Evolutionary conservation across 441 rosid species (phyloP).

Genomic region (Pelargonium myrrhifolium): DNA sequence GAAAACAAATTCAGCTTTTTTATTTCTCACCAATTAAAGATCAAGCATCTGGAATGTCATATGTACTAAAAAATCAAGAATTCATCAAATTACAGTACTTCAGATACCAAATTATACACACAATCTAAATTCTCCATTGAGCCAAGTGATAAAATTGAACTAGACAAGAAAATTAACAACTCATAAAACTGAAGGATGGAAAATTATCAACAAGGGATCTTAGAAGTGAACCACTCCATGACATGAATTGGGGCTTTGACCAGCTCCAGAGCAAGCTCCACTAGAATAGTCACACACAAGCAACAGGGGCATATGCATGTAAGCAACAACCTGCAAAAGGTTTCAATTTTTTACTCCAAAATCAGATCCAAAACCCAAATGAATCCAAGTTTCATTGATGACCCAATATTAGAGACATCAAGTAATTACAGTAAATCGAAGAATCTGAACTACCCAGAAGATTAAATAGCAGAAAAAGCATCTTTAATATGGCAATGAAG

Average conservation of each 20-base stretch:
- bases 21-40: not conserved
- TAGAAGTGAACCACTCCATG: slow-evolving; percentile 62
- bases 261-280: slow-evolving; percentile 53
- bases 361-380: not conserved
- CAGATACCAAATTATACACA: not conserved
- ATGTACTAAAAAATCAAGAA: not conserved
- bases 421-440: not conserved
- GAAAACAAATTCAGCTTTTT: not conserved
- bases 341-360: not conserved
- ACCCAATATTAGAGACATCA: too few species aligned
- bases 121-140: not conserved
- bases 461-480: not conserved
- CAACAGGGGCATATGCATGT: slow-evolving; percentile 61
- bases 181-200: not conserved
- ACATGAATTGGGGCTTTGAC: slow-evolving; percentile 56
- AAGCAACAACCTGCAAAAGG: slow-evolving; percentile 39
- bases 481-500: too few species aligned
- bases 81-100: not conserved
- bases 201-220: slow-evolving; percentile 47
- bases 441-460: not conserved
- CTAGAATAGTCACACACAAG: slow-evolving; percentile 52
- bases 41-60: not conserved
- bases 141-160: not conserved
- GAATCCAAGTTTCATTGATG: not conserved
- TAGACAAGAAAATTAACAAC: too few species aligned